Base-by-base conservation (phyloP, 345 rosid genomes). In the Ceriops decandra region DNA sequence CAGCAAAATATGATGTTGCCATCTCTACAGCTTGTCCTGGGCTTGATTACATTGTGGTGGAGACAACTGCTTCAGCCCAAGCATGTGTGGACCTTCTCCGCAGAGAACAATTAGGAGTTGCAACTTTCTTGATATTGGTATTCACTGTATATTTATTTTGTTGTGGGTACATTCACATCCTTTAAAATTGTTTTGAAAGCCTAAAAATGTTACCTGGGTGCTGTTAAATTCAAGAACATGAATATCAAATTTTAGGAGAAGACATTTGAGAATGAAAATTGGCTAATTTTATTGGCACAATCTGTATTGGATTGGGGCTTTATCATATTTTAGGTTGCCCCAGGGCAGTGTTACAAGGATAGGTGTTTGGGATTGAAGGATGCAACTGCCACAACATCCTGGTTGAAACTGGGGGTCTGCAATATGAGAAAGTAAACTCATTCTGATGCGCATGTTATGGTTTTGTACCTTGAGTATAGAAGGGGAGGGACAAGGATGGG, bases 51-150 rank as follows among this genome's bases (percentile, higher is more conserved):
- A 84, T 95, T 74, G 96, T 95, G 76, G 98, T 95, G 69, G 97
- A 95, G 81, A 95, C 99, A 74, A 91, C 91, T 70, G 78, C 79
- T 66, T 88, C 98, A 57, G 99, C 98, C 54, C 93, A 95, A 75
- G 93, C 92, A 78, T 95, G 96, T 77, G 96, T 95, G 71, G 92
- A 91, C 78, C 80, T 95, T 58, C 96, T 91, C 46, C 85, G 99
- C 66, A 87, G 82, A 70, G 98, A 86, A 79, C 86, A 89, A 70
- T 88, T 90, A 73, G 99, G 99, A 52, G 81, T 95, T 79, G 96
- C 96, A 27, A 91, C 99, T 57, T 95, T 91, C 84, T 88, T 95
- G 95, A 91, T 92, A 84, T 73, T 95, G 99, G 99, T 95, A 91
- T 69, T 58, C 21, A 35, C 20, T 60, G 49, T 3, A 22, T 59